Evolutionary conservation across 257 asterid genomes (phyloP), one percentile per base, ranked within the genome.

Genomic region (Buddleja alternifolia): DNA sequence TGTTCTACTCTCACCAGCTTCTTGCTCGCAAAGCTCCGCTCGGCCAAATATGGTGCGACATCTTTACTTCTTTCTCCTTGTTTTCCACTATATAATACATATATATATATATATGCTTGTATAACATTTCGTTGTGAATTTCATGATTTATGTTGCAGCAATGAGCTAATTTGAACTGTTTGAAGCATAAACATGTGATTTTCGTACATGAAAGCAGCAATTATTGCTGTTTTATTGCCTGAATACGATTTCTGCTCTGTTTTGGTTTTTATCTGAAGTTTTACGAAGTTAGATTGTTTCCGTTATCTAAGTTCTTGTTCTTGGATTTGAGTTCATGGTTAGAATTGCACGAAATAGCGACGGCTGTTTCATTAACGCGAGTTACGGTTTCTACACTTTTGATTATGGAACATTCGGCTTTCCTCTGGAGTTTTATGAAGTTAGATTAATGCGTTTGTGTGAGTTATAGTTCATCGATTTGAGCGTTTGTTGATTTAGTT

Each of bases 1-100:
- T 93, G 97, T 93, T 93, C 57, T 93, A 88, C 84, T 90, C 98
- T 45, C 96, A 86, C 56, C 93, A 83, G 86, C 90, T 93, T 0
- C 88, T 88, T 10, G 98, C 98, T 71, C 90, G 96, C 59, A 92
- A 92, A 84, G 96, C 97, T 83, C 89, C 98, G 1, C 92, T 92
- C 37, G 96, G 98, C 21, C 96, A 92, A 63, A 90, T 90, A 84
- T 92, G 97, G 97, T 92, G 71, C 42, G 47, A 20, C 37, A n/a
- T 36, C 12, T 11, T 24, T 17, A 15, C 55, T 56, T 52, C 61
- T 70, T 54, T 69, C 17, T 10, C 21, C 46, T 21, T 8, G 10
- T 9, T 15, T 19, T 32, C 19, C 12, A 56, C 15, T 20, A n/a
- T n/a, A n/a, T n/a, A n/a, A n/a, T n/a, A n/a, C n/a, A n/a, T n/a